phyloP scores from a whole-genome alignment of 345 rosid genomes.

The Salix caprea region DNA sequence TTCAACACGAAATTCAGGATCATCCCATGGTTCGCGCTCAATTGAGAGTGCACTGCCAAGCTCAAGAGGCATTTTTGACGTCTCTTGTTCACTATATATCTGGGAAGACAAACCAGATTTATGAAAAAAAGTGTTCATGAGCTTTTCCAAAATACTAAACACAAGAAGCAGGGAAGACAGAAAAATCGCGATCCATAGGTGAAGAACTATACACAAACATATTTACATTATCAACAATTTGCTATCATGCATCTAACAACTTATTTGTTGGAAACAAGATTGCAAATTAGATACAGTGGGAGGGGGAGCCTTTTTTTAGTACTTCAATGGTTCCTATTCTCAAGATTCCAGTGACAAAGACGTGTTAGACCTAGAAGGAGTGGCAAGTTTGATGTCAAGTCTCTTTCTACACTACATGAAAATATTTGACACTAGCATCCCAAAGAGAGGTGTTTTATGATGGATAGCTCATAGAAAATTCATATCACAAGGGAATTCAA shows the following conservation, averaged over 20 bases:
- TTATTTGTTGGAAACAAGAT: background rate
- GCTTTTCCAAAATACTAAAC: background rate
- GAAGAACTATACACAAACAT: background rate
- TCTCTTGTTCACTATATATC: constrained; percentile 61
- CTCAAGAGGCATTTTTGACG: constrained; percentile 80
- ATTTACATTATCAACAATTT: too few relatives aligned
- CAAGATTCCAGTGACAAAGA: background rate
- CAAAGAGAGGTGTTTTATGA: background rate
- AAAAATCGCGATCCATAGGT: background rate
- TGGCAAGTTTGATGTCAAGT: background rate
- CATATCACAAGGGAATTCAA: too few relatives aligned
- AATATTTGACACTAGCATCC: background rate
- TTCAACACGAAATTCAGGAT: constrained; percentile 75
- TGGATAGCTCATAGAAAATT: background rate
- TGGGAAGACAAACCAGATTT: constrained; percentile 20
- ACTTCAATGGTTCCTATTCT: background rate
- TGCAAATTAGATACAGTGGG: background rate
- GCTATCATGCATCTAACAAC: background rate
- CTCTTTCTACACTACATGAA: background rate
- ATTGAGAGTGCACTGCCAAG: constrained; percentile 80
- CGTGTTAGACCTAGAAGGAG: background rate
- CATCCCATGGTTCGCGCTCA: constrained; percentile 81
- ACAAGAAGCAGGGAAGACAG: background rate
- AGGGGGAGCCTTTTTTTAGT: background rate
- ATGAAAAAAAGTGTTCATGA: background rate